Evolutionary conservation across 169 alveolate species (phyloP), one percentile per base, ranked within the genome.

Genomic region (Plasmodium vivax): DNA sequence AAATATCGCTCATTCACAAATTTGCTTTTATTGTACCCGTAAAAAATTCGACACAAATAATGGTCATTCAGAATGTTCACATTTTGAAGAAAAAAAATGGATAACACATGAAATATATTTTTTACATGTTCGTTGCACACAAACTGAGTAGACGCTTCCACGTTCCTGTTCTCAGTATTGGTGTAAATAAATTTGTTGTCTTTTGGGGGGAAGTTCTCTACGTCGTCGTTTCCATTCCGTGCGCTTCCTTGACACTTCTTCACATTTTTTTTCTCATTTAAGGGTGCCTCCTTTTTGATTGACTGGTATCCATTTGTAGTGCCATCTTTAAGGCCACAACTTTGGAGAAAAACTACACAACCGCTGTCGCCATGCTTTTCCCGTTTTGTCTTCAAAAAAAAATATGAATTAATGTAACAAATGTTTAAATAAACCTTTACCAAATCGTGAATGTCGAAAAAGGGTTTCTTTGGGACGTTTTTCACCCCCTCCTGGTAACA

Each of bases 371-470:
- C 41, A 85, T 34, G 6, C 10, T 45, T 45, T 75, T 73, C 58
- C 75, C 80, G 81, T 79, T 88, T 88, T 79, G 41, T 45, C 83
- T 88, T 88, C 19, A 88, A 68, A 88, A 88, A 88, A 88, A 80
- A 88, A 80, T 77, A 77, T 38, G 94, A 88, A 88, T 88, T 88
- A 62, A 88, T 88, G 51, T 88, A 88, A 68, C 94, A 88, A 47
- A 88, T 80, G 56, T 88, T 88, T 81, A 80, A 73, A 88, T 88
- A 88, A 32, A 88, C 90, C 58, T 88, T 88, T 19, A 88, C 72
- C 51, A 88, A 80, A 88, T 88, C 94, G 74, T 88, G 94, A 38
- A 88, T 88, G 82, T 88, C 94, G 54, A 88, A 88, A 88, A 88
- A 88, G 34, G 94, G 91, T 14, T 84, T 84, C 56, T 88, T 80